A percentile compares a stretch with the other conserved stretches of the same genome.
Conservation (phyloP, 2,329 filamentous ascomycete genomes). For the Ilyonectria mors-panacis region DNA sequence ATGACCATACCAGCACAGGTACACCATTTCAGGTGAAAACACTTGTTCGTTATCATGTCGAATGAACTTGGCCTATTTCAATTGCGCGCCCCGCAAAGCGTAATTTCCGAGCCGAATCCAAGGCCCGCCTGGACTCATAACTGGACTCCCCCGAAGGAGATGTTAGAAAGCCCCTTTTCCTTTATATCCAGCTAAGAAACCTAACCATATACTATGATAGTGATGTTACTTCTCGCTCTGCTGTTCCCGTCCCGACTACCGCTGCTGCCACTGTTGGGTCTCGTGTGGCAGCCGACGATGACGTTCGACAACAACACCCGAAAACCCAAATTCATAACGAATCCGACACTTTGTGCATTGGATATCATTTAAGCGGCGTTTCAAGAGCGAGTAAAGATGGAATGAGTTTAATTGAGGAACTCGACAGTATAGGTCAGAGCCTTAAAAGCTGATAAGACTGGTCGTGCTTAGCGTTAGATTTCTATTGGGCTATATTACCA, state of each 20-base stretch:
- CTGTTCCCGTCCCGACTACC: background rate
- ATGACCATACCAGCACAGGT: background rate
- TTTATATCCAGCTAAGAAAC: background rate
- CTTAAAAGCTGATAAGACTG: too few relatives aligned
- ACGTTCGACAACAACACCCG: background rate
- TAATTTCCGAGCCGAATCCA: background rate
- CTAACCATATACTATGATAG: background rate
- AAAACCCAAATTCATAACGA: background rate
- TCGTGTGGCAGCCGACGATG: background rate
- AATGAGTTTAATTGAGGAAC: too few relatives aligned
- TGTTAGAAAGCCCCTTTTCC: background rate
- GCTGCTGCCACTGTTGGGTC: background rate
- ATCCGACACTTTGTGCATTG: background rate
- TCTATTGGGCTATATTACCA: too few relatives aligned
- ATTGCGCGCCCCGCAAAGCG: background rate
- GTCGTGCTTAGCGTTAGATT: too few relatives aligned
- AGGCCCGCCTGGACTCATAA: background rate
- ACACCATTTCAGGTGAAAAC: background rate
- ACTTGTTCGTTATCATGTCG: background rate
- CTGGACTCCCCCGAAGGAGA: background rate
- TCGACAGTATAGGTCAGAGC: too few relatives aligned
- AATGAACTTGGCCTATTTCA: background rate
- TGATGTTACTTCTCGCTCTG: background rate
- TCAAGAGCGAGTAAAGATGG: too few relatives aligned
- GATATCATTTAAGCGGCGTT: background rate